Percentiles rank a stretch among this genome's conserved stretches.
These are phyloP conservation scores for Helianthus annuus DNA, from an alignment of 129 eudicot genomes.

Conservation along the genomic window HanXRQr2.0-SUNRISE NC_035446.2:117606643-117607142, in stretches of 20 bases:
- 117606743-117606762: conserved; percentile 4
- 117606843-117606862: conserved; percentile 32
- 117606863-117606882: conserved; percentile 29
- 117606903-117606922: conserved; percentile 25
- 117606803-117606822: conserved; percentile 8
- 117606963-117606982: conserved; percentile 22
- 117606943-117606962: conserved; percentile 20
- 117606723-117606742: conserved; percentile 4
- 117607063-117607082: too few species aligned
- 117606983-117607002: conserved; percentile 10
- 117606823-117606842: conserved; percentile 29
- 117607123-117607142: too few species aligned
- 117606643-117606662: too few species aligned
- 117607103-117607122: too few species aligned
- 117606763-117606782: conserved; percentile 2
- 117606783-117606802: conserved; percentile 14
- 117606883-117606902: conserved; percentile 33
- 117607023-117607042: neutral
- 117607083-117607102: too few species aligned
- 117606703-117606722: conserved; percentile 13
- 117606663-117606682: neutral
- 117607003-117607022: conserved; percentile 5
- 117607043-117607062: too few species aligned
- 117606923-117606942: conserved; percentile 22
- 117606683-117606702: neutral